Percentiles rank a stretch among this genome's conserved stretches.
Evolutionary conservation across 106 monocot species (phyloP).

Genomic region (Apostasia ramifera): DNA sequence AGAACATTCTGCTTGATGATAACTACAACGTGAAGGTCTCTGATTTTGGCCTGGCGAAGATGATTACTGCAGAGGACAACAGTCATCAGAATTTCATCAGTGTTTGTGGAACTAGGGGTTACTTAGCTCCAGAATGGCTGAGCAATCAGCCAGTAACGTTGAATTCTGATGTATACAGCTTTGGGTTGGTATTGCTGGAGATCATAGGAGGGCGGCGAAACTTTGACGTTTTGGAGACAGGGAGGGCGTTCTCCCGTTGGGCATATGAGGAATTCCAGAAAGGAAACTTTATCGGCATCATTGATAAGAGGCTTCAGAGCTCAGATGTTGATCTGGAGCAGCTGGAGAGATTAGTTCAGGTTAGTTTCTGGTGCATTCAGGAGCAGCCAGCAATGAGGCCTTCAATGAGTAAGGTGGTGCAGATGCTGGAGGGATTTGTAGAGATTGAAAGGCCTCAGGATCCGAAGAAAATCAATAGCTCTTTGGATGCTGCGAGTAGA

Average conservation of each 20-base stretch:
- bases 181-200: conserved; percentile 84
- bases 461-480: conserved; percentile 37
- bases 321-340: conserved; percentile 65
- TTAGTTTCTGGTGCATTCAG: conserved; percentile 91
- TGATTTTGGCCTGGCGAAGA: conserved; percentile 85
- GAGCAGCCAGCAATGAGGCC: conserved; percentile 88
- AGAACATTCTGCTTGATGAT: conserved; percentile 88
- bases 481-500: not conserved
- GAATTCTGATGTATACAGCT: conserved; percentile 88
- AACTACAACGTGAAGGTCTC: conserved; percentile 76
- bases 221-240: conserved; percentile 67
- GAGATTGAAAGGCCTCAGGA: conserved; percentile 64
- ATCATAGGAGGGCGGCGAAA: conserved; percentile 69
- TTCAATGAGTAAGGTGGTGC: conserved; percentile 77
- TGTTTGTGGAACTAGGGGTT: conserved; percentile 77
- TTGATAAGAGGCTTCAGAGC: conserved; percentile 45
- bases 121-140: conserved; percentile 90
- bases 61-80: conserved; percentile 57
- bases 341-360: conserved; percentile 39
- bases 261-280: conserved; percentile 78
- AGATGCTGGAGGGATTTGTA: conserved; percentile 86
- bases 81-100: conserved; percentile 53
- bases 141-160: conserved; percentile 68
- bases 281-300: conserved; percentile 34
- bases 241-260: conserved; percentile 67